Conservation (phyloP, 495 filamentous ascomycete species). For the Aspergillus coremiiformis region DNA sequence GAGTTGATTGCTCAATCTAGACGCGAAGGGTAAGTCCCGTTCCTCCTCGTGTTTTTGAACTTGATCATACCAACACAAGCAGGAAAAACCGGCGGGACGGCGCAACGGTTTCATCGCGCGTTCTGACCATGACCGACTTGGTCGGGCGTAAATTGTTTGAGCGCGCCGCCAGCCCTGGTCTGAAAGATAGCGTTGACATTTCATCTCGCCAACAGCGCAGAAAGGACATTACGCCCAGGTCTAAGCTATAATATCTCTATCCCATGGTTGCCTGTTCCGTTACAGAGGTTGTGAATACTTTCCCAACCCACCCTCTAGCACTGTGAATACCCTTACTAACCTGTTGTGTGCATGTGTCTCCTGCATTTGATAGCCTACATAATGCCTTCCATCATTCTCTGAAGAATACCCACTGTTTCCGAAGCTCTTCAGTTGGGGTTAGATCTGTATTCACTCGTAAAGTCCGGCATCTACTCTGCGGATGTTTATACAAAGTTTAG, state of each 20-base stretch:
- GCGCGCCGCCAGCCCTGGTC: slow-evolving; percentile 24
- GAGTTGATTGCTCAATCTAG: slow-evolving; percentile 76
- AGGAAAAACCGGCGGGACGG: slow-evolving; percentile 88
- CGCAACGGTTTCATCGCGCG: slow-evolving; percentile 77
- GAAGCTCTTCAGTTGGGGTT: too few species aligned
- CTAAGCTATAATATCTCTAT: slow-evolving; percentile 25
- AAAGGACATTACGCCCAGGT: slow-evolving; percentile 28
- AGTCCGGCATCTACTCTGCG: too few species aligned
- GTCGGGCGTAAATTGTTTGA: slow-evolving; percentile 47
- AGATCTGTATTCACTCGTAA: too few species aligned
- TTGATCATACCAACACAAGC: not conserved
- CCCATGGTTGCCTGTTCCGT: not conserved
- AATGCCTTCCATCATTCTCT: too few species aligned
- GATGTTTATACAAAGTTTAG: too few species aligned
- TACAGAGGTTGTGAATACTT: not conserved
- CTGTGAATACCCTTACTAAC: slow-evolving; percentile 6
- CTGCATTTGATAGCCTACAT: too few species aligned
- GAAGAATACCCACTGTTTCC: too few species aligned
- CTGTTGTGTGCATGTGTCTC: too few species aligned
- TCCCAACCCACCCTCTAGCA: not conserved
- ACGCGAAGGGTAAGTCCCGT: slow-evolving; percentile 61
- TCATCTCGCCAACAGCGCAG: slow-evolving; percentile 34
- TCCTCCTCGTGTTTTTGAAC: not conserved
- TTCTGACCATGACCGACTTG: slow-evolving; percentile 63
- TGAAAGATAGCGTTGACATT: slow-evolving; percentile 23